Evolutionary conservation across 768 basidiomycete species (phyloP).

Genomic region (Krasilnikovozyma curviuscula): DNA sequence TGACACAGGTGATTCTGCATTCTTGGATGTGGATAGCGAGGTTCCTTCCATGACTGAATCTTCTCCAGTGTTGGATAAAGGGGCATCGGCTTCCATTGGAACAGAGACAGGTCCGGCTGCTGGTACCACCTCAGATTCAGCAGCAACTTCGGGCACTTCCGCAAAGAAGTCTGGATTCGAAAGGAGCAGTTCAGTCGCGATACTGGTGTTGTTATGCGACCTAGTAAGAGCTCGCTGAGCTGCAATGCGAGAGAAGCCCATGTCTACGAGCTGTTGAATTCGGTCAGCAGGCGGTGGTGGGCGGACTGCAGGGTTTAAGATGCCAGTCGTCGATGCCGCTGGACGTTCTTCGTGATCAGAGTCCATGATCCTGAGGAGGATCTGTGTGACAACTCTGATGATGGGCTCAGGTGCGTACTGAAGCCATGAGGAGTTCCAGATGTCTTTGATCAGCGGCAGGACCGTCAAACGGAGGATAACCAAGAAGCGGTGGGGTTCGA

Average conservation of each 20-base stretch:
- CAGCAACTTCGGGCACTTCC: slow-evolving; percentile 6
- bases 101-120: slow-evolving; percentile 16
- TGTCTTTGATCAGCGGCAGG: slow-evolving; percentile 43
- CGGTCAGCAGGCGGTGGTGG: slow-evolving; percentile 36
- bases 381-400: slow-evolving; percentile 53
- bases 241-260: slow-evolving; percentile 87
- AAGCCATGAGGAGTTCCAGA: slow-evolving; percentile 78
- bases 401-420: slow-evolving; percentile 48
- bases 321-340: slow-evolving; percentile 31
- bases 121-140: slow-evolving; percentile 38
- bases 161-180: slow-evolving; percentile 54
- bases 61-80: not conserved
- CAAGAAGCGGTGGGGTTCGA: slow-evolving; percentile 71
- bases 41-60: not conserved
- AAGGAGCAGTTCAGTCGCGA: slow-evolving; percentile 72
- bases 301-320: too few species aligned
- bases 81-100: slow-evolving; percentile 2
- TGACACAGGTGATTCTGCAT: not conserved
- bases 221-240: slow-evolving; percentile 67
- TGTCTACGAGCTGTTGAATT: slow-evolving; percentile 69
- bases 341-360: slow-evolving; percentile 60
- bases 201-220: slow-evolving; percentile 67
- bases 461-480: slow-evolving; percentile 54
- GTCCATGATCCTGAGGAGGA: slow-evolving; percentile 59
- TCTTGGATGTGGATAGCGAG: not conserved